Evolutionary conservation across 2,329 filamentous ascomycete genomes (phyloP), one percentile per base, ranked within the genome.

Genomic region (Ambrosiella beaveri): DNA sequence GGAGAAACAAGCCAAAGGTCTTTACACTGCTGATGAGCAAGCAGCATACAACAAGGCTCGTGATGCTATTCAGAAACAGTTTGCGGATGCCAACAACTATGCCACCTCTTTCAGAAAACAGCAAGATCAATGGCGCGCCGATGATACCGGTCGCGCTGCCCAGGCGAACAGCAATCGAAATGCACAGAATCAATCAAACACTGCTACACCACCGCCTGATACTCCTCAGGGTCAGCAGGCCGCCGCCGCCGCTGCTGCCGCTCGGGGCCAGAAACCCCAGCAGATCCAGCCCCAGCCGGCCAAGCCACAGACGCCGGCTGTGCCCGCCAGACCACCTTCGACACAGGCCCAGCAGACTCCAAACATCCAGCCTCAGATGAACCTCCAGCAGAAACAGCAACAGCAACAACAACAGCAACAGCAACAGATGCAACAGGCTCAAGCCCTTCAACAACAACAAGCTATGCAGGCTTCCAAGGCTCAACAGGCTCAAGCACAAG

Each of bases 71-170:
- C 66, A 72, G 13, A 79, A 76, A 61, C 62, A 68, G 7, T 71
- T 77, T 61, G 65, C 65, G 0, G 74, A 78, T 1, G 74, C 75
- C 0, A 70, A 73, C 27, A 70, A 68, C 17, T 78, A 74, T 63
- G 71, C 78, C 2, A 73, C 74, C 12, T 66, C 63, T 4, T 73
- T 79, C 47, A 69, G 76, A 2, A 73, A 73, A 57, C 70, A 74
- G 53, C 74, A 76, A 58, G 69, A 69, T 39, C 63, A 63, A 9
- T 63, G 71, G 35, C 65, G 63, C 52, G 64, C 39, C 36, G 55
- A 56, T 19, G 51, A 41, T 39, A 60, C 58, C 4, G 57, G 55
- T 12, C 57, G 57, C 19, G 55, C 58, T n/a, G 55, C 56, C 9
- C 53, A 54, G 38, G 56, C 55, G 19, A 56, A 55, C n/a, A 59